Base-by-base conservation (phyloP, 768 basidiomycete genomes). In the Arthromyces matolae region DNA sequence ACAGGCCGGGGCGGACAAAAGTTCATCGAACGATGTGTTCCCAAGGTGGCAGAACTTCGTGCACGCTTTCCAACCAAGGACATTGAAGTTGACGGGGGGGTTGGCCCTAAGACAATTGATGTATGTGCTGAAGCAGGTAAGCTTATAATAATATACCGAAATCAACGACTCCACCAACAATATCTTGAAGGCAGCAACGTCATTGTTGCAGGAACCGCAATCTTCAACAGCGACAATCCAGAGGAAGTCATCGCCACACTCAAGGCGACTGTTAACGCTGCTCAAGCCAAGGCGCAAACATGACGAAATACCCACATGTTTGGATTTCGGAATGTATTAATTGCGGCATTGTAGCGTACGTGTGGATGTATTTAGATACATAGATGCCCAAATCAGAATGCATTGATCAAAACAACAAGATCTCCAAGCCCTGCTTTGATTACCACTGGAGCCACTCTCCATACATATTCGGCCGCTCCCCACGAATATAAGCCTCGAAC, bases 31-130 rank as follows among this genome's bases (percentile, higher is more conserved):
- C 79, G 88, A 56, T 97, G 94, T 62, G 82, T 98, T 22, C 84
- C 88, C 54, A 97, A 99, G 71, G 93, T 98, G 13, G 70, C 85
- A 19, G 91, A 96, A 62, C 82, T 98, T 48, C 86, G 96, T 13
- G 73, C 76, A 28, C 81, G 93, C 22, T 98, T 96, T 72, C 94
- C 94, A 5, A 73, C 86, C 48, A 96, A 90, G 66, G 91, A 98
- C 62, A 97, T 99, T 50, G 92, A 99, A 67, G 96, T 99, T 42
- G 96, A 99, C 64, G 96, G 96, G 25, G 96, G 96, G 31, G 88
- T 99, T n/a, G 88, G 93, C 5, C 88, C 89, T 4, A 86, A 86
- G 55, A 98, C 93, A 3, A 78, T 96, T 48, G 87, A 78, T 59
- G 75, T 75, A 44, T 98, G 96, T 59, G 94, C 96, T 2, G 71